phyloP scores from a whole-genome alignment of 495 filamentous ascomycete species.

The Rusavskia elegans region DNA sequence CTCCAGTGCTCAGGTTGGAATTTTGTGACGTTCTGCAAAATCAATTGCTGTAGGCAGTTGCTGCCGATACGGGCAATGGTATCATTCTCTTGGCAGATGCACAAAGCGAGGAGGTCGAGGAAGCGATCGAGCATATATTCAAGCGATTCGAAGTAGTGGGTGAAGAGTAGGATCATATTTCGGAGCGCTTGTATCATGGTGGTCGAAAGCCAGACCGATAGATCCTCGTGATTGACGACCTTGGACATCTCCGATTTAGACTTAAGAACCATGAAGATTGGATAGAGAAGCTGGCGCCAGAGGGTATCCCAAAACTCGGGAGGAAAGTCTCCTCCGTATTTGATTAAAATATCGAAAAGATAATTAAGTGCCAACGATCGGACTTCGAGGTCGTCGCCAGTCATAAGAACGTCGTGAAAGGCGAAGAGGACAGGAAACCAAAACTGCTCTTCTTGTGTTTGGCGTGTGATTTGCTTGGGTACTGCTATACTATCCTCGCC shows the following conservation, averaged over 20 bases:
- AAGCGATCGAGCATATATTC: constrained; percentile 96
- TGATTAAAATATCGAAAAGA: constrained; percentile 82
- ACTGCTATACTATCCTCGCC: constrained; percentile 29
- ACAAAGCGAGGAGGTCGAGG: constrained; percentile 79
- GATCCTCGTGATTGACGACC: constrained; percentile 79
- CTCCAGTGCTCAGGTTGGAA: constrained; percentile 78
- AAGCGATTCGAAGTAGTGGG: constrained; percentile 88
- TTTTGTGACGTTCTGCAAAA: constrained; percentile 86
- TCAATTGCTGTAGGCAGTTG: constrained; percentile 92
- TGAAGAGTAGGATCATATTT: constrained; percentile 97
- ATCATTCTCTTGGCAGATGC: constrained; percentile 98
- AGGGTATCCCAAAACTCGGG: constrained; percentile 96
- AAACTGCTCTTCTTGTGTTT: constrained; percentile 84
- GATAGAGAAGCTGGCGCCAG: constrained; percentile 90
- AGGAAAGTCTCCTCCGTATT: constrained; percentile 83
- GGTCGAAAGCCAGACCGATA: constrained; percentile 97
- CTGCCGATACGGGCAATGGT: constrained; percentile 96
- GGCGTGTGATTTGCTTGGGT: constrained; percentile 31
- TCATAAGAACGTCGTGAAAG: constrained; percentile 98
- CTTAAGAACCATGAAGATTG: constrained; percentile 95
- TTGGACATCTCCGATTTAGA: constrained; percentile 93
- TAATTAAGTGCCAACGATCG: constrained; percentile 81
- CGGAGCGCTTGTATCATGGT: constrained; percentile 98
- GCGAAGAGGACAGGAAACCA: constrained; percentile 98
- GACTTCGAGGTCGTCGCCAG: constrained; percentile 94